Percentiles rank a stretch among this genome's conserved stretches.
Evolutionary conservation across 2,329 filamentous ascomycete genomes (phyloP).

Genomic region (Aspergillus phoenicis): DNA sequence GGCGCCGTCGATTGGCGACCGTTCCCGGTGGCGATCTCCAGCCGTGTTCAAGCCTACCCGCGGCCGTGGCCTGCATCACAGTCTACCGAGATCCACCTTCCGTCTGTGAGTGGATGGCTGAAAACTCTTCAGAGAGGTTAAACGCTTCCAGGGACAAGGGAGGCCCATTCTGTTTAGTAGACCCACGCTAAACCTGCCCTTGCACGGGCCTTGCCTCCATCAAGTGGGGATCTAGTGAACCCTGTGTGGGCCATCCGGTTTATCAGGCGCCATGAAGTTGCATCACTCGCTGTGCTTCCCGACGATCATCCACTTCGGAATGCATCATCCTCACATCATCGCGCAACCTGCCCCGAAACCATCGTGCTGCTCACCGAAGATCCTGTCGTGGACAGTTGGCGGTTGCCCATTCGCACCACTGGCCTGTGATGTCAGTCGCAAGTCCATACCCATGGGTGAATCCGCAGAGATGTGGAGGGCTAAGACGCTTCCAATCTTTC

Average conservation of each 20-base stretch:
- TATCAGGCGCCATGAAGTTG: conserved; percentile 7
- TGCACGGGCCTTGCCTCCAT: conserved; percentile 8
- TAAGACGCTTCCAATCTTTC: conserved; percentile 4
- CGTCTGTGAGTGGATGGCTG: neutral
- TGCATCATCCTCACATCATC: conserved; percentile 13
- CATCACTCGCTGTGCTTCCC: conserved; percentile 4
- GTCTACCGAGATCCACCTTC: neutral
- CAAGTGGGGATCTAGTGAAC: neutral
- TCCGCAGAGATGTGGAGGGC: neutral
- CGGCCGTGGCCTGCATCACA: conserved; percentile 12
- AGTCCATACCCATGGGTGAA: conserved; percentile 1
- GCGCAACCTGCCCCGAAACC: conserved; percentile 1
- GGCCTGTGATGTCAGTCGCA: conserved; percentile 7
- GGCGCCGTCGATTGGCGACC: neutral
- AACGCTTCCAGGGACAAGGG: neutral
- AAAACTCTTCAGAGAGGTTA: conserved; percentile 11
- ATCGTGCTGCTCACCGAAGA: conserved; percentile 3
- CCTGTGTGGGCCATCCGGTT: conserved; percentile 1
- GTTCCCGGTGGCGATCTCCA: conserved; percentile 5
- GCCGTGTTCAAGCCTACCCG: conserved; percentile 11
- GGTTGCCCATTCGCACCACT: neutral
- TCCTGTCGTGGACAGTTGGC: neutral
- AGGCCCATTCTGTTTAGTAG: neutral
- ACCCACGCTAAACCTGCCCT: neutral
- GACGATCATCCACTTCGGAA: conserved; percentile 9